Conservation (phyloP, 129 eudicot genomes). For the Dittrichia graveolens region DNA sequence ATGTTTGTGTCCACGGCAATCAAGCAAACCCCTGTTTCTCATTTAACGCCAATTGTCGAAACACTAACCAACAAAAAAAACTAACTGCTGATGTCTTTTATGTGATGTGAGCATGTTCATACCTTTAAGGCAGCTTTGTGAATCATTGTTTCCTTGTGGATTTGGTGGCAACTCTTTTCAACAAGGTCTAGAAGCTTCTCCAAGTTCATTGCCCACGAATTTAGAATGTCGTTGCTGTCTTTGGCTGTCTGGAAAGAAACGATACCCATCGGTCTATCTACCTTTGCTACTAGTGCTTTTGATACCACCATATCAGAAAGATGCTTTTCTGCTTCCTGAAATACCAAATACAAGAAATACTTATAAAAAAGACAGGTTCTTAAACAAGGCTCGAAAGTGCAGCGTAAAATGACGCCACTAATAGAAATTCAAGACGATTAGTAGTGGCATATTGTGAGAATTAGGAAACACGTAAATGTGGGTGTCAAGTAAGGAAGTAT, state of each 20-base stretch:
- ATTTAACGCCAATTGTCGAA: too few species aligned
- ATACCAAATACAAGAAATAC: background rate
- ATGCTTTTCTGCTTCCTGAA: constrained; percentile 80
- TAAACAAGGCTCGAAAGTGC: background rate
- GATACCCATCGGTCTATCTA: constrained; percentile 80
- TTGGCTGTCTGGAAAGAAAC: constrained; percentile 72
- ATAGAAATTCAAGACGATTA: too few species aligned
- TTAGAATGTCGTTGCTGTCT: constrained; percentile 84
- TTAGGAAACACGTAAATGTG: too few species aligned
- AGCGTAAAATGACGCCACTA: background rate
- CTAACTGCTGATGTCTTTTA: constrained; percentile 62
- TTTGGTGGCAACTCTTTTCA: constrained; percentile 98
- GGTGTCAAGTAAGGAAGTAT: too few species aligned
- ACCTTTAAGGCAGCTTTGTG: constrained; percentile 74
- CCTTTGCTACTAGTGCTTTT: constrained; percentile 74
- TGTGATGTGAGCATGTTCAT: constrained; percentile 57
- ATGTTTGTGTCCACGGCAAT: too few species aligned
- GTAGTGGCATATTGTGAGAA: too few species aligned
- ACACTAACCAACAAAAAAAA: too few species aligned
- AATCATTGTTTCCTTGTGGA: constrained; percentile 97
- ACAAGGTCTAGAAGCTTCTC: constrained; percentile 96
- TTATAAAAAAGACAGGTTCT: background rate
- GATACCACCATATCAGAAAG: constrained; percentile 87
- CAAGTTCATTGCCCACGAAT: constrained; percentile 89
- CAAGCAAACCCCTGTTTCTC: too few species aligned